These are phyloP conservation scores for Ophiocordyceps robertsii DNA, from an alignment of 2,329 filamentous ascomycete species.

Conservation along the genomic window DNA sequence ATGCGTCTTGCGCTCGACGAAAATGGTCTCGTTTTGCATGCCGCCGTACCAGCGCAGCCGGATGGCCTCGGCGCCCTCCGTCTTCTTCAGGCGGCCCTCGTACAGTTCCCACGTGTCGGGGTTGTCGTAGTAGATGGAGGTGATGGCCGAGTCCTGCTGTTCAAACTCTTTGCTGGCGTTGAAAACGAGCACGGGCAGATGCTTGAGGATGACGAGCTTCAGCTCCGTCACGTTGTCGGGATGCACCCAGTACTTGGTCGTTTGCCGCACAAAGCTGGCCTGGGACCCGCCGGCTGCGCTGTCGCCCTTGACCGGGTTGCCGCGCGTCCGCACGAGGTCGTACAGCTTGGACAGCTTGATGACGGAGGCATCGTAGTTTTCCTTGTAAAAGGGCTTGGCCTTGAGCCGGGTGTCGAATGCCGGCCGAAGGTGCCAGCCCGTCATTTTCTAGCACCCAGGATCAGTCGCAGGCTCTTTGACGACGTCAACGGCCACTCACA, in stretches of 20 bases:
- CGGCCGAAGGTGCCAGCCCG: conserved; percentile 81
- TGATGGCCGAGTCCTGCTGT: conserved; percentile 79
- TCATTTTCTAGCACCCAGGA: conserved; percentile 60
- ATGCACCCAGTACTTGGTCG: conserved; percentile 99
- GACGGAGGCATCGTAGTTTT: conserved; percentile 94
- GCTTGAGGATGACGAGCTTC: conserved; percentile 95
- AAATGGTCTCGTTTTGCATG: conserved; percentile 91
- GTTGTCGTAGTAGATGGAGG: conserved; percentile 98
- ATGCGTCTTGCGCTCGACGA: conserved; percentile 95
- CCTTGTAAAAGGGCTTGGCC: conserved; percentile 95
- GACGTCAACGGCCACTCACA: conserved; percentile 38
- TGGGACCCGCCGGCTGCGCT: conserved; percentile 81
- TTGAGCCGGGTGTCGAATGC: conserved; percentile 93
- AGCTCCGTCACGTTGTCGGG: conserved; percentile 96
- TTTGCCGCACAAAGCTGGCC: conserved; percentile 92
- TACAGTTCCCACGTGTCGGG: conserved; percentile 89
- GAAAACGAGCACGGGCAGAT: conserved; percentile 92
- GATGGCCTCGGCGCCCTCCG: conserved; percentile 92
- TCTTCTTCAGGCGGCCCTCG: conserved; percentile 89
- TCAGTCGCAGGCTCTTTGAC: conserved; percentile 12
- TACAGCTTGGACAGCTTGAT: conserved; percentile 92
- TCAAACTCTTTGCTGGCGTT: conserved; percentile 96
- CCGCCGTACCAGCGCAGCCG: conserved; percentile 94
- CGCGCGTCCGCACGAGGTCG: conserved; percentile 84
- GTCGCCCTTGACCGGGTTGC: conserved; percentile 85